Conservation (phyloP, 108 stramenopile genomes). For the Skeletonema tropicum region DNA sequence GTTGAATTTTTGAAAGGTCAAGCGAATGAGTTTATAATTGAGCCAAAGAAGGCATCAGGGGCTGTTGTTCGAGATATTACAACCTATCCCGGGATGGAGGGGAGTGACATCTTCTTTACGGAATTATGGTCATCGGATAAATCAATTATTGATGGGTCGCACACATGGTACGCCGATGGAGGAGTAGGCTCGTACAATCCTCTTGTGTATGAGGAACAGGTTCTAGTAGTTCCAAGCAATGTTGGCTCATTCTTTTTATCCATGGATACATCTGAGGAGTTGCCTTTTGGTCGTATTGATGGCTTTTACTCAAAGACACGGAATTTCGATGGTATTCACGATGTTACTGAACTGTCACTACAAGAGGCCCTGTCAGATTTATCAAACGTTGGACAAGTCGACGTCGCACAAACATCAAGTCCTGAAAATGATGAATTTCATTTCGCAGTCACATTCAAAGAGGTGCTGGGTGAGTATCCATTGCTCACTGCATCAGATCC, state of each 20-base stretch:
- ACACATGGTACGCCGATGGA: constrained; percentile 53
- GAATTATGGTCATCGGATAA: constrained; percentile 68
- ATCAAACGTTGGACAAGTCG: constrained; percentile 59
- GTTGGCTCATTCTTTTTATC: constrained; percentile 38
- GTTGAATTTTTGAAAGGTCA: constrained; percentile 70
- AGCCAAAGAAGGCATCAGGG: constrained; percentile 82
- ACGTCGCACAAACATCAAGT: constrained; percentile 41
- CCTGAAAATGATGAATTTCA: constrained; percentile 14
- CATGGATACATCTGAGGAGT: constrained; percentile 34
- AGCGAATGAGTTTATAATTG: constrained; percentile 82
- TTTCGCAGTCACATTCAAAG: constrained; percentile 54
- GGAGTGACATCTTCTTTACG: constrained; percentile 78
- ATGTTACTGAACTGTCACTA: constrained; percentile 34
- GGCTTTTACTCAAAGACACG: constrained; percentile 28
- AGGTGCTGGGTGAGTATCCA: constrained; percentile 56
- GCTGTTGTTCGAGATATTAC: constrained; percentile 63
- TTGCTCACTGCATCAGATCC: constrained; percentile 43
- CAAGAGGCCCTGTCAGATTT: constrained; percentile 57
- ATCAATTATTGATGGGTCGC: constrained; percentile 45
- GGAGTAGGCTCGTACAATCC: constrained; percentile 64
- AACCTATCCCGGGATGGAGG: constrained; percentile 63
- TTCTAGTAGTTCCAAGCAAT: constrained; percentile 25
- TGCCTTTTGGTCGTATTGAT: constrained; percentile 26
- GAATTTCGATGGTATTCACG: constrained; percentile 15
- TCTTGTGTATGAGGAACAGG: constrained; percentile 65